Percentiles rank a stretch among this genome's conserved stretches.
phyloP scores from a whole-genome alignment of 2,329 filamentous ascomycete species.

The Clonostachys byssicola region DNA sequence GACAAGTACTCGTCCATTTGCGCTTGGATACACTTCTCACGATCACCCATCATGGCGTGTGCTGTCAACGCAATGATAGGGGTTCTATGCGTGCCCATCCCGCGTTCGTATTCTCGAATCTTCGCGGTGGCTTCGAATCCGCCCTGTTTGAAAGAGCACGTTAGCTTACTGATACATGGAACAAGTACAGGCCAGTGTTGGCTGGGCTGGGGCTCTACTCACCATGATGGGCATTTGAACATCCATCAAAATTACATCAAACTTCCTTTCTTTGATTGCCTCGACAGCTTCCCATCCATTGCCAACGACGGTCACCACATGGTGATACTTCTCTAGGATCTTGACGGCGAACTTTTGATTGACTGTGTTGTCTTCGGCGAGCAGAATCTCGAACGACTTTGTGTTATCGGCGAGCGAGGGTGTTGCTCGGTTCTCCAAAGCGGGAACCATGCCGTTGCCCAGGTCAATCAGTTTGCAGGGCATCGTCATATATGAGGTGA shows the following conservation, averaged over 20 bases:
- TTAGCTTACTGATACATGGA: constrained; percentile 22
- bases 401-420: constrained; percentile 91
- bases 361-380: constrained; percentile 96
- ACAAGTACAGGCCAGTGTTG: background rate
- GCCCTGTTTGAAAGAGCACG: constrained; percentile 47
- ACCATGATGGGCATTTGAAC: constrained; percentile 99
- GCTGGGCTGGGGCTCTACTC: constrained; percentile 21
- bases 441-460: constrained; percentile 93
- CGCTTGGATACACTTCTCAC: constrained; percentile 96
- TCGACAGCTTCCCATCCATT: constrained; percentile 93
- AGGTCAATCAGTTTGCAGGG: constrained; percentile 92
- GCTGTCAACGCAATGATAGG: constrained; percentile 96
- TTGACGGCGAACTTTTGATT: constrained; percentile 96
- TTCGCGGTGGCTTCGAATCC: constrained; percentile 96
- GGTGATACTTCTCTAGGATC: constrained; percentile 95
- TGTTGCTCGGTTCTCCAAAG: constrained; percentile 87
- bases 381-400: constrained; percentile 89
- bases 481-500: constrained; percentile 99
- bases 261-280: constrained; percentile 85
- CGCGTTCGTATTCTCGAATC: constrained; percentile 91
- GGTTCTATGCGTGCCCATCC: constrained; percentile 73
- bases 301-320: constrained; percentile 86
- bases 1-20: constrained; percentile 99
- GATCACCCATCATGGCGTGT: constrained; percentile 97
- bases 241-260: constrained; percentile 97